Evolutionary conservation across 495 filamentous ascomycete species (phyloP).

Genomic region (Penicillium crystallinum): DNA sequence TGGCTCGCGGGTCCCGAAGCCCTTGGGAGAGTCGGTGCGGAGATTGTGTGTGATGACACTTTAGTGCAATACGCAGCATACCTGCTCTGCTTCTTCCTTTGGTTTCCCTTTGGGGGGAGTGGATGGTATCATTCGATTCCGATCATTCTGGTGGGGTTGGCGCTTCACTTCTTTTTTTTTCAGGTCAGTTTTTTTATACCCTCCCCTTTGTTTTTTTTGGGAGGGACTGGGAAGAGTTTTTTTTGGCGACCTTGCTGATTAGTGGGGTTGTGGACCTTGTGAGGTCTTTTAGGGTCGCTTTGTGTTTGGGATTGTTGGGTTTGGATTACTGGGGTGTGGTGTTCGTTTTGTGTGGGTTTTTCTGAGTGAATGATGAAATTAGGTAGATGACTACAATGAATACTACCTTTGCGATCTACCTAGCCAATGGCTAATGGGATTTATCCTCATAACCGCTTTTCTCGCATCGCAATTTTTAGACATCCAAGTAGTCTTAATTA

Average conservation of each 20-base stretch:
- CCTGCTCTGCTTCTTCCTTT: slow-evolving; percentile 31
- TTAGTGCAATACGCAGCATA: slow-evolving; percentile 99
- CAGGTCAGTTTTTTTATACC: slow-evolving; percentile 50
- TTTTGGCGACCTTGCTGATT: slow-evolving; percentile 37
- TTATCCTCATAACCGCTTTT: background rate
- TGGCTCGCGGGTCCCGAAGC: slow-evolving; percentile 21
- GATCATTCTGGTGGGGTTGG: slow-evolving; percentile 89
- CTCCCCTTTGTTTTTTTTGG: slow-evolving; percentile 8
- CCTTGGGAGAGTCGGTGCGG: slow-evolving; percentile 89
- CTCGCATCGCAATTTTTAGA: background rate
- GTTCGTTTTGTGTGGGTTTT: background rate
- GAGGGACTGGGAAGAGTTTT: slow-evolving; percentile 27
- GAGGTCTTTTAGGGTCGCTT: slow-evolving; percentile 11
- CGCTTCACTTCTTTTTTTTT: slow-evolving; percentile 61
- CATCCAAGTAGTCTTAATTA: too few species aligned
- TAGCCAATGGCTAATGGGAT: background rate
- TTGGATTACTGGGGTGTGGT: background rate
- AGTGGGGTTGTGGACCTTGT: slow-evolving; percentile 21
- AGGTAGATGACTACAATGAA: too few species aligned
- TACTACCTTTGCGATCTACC: too few species aligned
- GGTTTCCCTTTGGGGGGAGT: slow-evolving; percentile 25
- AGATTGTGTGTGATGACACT: slow-evolving; percentile 89
- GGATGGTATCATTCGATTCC: slow-evolving; percentile 94
- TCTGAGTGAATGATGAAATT: background rate
- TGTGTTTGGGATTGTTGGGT: background rate